Conservation (phyloP, 805 yeast genomes). For the Kuraishia molischiana region DNA sequence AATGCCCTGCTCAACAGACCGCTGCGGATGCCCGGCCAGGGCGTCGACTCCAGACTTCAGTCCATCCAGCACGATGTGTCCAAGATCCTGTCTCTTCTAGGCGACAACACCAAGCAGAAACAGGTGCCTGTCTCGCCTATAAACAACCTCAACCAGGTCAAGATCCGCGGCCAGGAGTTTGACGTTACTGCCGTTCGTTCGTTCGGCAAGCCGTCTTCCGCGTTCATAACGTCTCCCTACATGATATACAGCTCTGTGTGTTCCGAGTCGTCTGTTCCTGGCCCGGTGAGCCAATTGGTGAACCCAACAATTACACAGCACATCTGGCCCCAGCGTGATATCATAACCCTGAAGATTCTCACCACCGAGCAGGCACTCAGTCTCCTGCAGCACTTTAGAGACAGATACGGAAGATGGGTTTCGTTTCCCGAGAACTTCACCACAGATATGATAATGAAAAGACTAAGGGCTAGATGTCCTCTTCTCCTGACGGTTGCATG, state of each 20-base stretch:
- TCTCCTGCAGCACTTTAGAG: slow-evolving; percentile 47
- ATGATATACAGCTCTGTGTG: slow-evolving; percentile 25
- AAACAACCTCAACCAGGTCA: slow-evolving; percentile 5
- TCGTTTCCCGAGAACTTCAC: slow-evolving; percentile 50
- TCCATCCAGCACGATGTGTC: slow-evolving; percentile 1
- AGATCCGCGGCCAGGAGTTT: slow-evolving; percentile 11
- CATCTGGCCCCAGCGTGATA: slow-evolving; percentile 24
- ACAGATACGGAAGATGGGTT: slow-evolving; percentile 71
- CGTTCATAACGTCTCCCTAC: slow-evolving; percentile 35
- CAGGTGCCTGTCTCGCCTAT: slow-evolving; percentile 6
- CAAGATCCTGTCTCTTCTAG: not conserved
- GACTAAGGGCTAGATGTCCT: slow-evolving; percentile 43
- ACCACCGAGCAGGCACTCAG: slow-evolving; percentile 35
- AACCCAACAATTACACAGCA: slow-evolving; percentile 10
- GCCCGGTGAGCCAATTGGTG: slow-evolving; percentile 25
- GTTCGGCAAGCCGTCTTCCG: slow-evolving; percentile 24
- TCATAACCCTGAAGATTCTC: slow-evolving; percentile 41
- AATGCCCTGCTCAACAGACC: not conserved
- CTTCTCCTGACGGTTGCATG: slow-evolving; percentile 61
- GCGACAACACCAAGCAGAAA: slow-evolving; percentile 15
- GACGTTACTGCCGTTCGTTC: slow-evolving; percentile 10
- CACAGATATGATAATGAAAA: slow-evolving; percentile 36
- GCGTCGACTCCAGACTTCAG: slow-evolving; percentile 1
- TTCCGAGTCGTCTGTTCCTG: slow-evolving; percentile 19
- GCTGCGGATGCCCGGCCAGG: slow-evolving; percentile 3